Evolutionary conservation across 306 rosid genomes (phyloP).

Genomic region (Comarum palustre): DNA sequence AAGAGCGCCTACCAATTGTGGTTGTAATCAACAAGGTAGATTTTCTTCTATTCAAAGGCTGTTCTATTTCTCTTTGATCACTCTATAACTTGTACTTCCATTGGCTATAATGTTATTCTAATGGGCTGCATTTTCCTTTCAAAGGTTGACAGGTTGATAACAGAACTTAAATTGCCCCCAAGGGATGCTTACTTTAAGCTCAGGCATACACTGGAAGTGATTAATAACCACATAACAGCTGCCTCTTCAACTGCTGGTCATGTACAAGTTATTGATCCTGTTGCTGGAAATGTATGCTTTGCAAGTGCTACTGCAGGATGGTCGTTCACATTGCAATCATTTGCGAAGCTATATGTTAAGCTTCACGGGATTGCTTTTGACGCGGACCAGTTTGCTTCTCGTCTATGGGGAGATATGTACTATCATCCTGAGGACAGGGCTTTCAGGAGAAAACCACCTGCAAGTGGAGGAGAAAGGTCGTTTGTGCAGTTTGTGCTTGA

Average conservation of each 20-base stretch:
- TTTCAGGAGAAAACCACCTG: slow-evolving; percentile 84
- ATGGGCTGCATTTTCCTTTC: slow-evolving; percentile 19
- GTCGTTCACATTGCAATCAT: slow-evolving; percentile 92
- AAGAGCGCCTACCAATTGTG: slow-evolving; percentile 80
- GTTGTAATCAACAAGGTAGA: slow-evolving; percentile 89
- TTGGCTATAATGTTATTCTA: slow-evolving; percentile 12
- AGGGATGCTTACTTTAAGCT: slow-evolving; percentile 93
- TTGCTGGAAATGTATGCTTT: slow-evolving; percentile 92
- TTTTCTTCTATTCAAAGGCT: slow-evolving; percentile 6
- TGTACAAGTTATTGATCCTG: slow-evolving; percentile 84
- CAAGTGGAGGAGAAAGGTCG: slow-evolving; percentile 85
- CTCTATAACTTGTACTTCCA: not conserved
- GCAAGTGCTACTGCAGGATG: slow-evolving; percentile 97
- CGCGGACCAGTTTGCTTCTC: slow-evolving; percentile 76
- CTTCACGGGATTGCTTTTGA: slow-evolving; percentile 81
- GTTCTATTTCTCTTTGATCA: not conserved
- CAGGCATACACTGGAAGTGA: slow-evolving; percentile 87
- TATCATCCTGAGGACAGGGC: slow-evolving; percentile 73
- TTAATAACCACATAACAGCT: slow-evolving; percentile 79
- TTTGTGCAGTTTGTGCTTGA: slow-evolving; percentile 93
- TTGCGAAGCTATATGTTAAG: slow-evolving; percentile 81
- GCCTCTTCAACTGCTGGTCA: slow-evolving; percentile 86
- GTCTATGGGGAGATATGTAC: slow-evolving; percentile 90
- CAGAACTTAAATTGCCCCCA: slow-evolving; percentile 91
- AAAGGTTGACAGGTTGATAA: slow-evolving; percentile 92